Conservation (phyloP, 1,139 yeast genomes). For the Candida sanyaensis region DNA sequence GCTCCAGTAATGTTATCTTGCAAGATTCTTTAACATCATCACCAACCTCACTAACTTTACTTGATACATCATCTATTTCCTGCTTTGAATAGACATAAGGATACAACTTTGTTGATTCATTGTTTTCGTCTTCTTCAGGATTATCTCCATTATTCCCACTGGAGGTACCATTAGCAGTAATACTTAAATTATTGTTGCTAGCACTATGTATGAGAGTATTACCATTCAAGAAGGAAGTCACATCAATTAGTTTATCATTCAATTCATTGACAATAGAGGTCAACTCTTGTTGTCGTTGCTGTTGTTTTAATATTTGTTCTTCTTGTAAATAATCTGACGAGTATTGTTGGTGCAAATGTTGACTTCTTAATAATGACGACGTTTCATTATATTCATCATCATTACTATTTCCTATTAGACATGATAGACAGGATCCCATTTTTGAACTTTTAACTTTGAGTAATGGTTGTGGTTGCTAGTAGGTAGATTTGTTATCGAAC, state of each 20-base stretch:
- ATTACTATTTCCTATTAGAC: conserved; percentile 35
- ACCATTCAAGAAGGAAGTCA: conserved; percentile 37
- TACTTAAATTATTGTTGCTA: conserved; percentile 10
- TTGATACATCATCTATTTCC: conserved; percentile 25
- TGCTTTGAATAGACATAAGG: conserved; percentile 19
- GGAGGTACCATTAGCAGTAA: conserved; percentile 5
- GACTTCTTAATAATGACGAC: conserved; percentile 30
- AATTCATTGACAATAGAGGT: conserved; percentile 44
- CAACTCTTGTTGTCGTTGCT: conserved; percentile 46
- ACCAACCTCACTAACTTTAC: conserved; percentile 21
- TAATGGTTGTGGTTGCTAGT: not conserved
- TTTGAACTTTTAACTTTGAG: not conserved
- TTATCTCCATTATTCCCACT: conserved; percentile 5
- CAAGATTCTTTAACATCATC: conserved; percentile 24
- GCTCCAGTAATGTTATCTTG: conserved; percentile 23
- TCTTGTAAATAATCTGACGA: conserved; percentile 42
- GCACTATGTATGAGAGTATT: conserved; percentile 14
- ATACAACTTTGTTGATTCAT: conserved; percentile 12
- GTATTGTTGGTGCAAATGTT: conserved; percentile 26
- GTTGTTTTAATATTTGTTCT: conserved; percentile 40
- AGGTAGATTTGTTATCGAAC: not conserved
- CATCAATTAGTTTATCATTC: conserved; percentile 47
- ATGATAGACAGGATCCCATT: conserved; percentile 56
- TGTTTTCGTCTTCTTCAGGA: not conserved
- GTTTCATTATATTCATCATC: conserved; percentile 44